These are phyloP conservation scores for Nannizziopsis arthrosporioides DNA, from an alignment of 2,329 filamentous ascomycete species.

Conservation along the genomic window DNA sequence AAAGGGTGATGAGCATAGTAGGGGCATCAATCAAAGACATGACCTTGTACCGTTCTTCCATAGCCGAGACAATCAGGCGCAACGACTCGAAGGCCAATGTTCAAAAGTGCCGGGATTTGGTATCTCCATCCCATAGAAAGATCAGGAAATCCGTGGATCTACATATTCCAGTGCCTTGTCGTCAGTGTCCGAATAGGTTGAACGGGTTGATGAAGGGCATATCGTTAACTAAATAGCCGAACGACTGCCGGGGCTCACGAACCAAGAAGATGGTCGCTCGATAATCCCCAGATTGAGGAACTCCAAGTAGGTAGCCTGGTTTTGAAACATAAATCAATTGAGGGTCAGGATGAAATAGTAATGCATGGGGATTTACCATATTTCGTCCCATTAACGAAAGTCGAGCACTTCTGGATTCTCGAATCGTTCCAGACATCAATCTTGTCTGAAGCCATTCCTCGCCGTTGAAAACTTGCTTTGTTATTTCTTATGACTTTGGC, in stretches of 20 bases:
- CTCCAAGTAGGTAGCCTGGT: constrained; percentile 43
- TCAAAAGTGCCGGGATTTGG: constrained; percentile 66
- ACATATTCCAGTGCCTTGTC: background rate
- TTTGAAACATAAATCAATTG: background rate
- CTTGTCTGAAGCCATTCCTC: constrained; percentile 42
- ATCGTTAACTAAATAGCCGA: background rate
- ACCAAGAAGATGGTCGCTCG: constrained; percentile 46
- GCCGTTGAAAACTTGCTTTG: no score
- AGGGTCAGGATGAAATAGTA: background rate
- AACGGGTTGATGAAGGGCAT: background rate
- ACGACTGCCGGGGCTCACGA: constrained; percentile 9
- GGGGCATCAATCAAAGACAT: background rate
- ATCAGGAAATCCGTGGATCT: constrained; percentile 74
- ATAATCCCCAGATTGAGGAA: constrained; percentile 33
- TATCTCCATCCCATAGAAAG: constrained; percentile 76
- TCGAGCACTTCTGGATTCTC: constrained; percentile 53
- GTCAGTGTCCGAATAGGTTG: background rate
- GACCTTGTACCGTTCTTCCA: constrained; percentile 50
- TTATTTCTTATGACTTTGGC: background rate
- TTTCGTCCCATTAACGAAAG: constrained; percentile 54
- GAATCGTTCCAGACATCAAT: constrained; percentile 52
- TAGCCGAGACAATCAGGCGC: constrained; percentile 82
- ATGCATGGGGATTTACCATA: constrained; percentile 43
- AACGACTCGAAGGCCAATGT: constrained; percentile 65
- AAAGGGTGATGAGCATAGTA: background rate